Percentiles rank a stretch among this genome's conserved stretches.
Evolutionary conservation across 306 rosid genomes (phyloP).

Genomic region (Dalbergia cultrata): DNA sequence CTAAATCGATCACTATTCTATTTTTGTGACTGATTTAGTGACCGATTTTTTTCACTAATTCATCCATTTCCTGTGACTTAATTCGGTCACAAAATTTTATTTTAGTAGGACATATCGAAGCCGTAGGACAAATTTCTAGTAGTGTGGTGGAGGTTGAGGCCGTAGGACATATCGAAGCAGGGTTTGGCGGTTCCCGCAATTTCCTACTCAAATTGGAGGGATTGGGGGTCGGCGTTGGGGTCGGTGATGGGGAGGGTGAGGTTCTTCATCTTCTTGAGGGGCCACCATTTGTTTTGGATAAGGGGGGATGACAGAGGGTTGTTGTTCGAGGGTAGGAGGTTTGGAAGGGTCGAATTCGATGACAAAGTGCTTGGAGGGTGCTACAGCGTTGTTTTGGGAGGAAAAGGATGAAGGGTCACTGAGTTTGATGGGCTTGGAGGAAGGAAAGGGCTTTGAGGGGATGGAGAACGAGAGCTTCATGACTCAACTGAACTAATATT

Average conservation of each 20-base stretch:
- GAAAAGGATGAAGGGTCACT: not conserved
- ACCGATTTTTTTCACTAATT: no score
- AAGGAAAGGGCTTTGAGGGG: constrained; percentile 46
- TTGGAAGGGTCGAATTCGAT: constrained; percentile 58
- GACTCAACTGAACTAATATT: not conserved
- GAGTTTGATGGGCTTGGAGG: constrained; percentile 19
- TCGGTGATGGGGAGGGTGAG: constrained; percentile 44
- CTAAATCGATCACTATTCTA: no score
- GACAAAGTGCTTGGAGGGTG: constrained; percentile 34
- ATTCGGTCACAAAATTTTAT: no score
- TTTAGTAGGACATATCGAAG: no score
- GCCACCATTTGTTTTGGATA: constrained; percentile 51
- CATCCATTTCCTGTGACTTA: no score
- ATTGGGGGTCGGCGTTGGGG: constrained; percentile 30
- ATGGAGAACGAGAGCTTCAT: constrained; percentile 53
- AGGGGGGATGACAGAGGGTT: constrained; percentile 46
- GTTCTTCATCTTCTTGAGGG: constrained; percentile 54
- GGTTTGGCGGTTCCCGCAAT: constrained; percentile 35
- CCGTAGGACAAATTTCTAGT: no score
- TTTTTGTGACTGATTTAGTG: no score
- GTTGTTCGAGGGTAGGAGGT: not conserved
- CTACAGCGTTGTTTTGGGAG: not conserved
- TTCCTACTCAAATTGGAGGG: constrained; percentile 59
- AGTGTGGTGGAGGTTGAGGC: constrained; percentile 64
- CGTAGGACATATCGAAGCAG: constrained; percentile 57